phyloP scores from a whole-genome alignment of 129 eudicot species.

The Flaveria trinervia region DNA sequence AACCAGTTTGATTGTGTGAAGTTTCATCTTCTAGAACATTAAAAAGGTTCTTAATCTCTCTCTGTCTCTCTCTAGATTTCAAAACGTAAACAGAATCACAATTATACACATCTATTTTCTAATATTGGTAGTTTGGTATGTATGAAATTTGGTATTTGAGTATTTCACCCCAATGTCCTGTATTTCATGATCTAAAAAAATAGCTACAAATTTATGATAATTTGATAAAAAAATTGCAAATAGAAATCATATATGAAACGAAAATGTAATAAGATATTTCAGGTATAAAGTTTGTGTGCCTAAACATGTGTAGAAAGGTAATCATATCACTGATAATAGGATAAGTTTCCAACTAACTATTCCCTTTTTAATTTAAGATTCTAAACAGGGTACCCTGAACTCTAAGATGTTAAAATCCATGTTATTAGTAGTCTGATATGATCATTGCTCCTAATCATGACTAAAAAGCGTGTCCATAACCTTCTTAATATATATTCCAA shows the following conservation, averaged over 20 bases:
- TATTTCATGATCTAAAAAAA: background rate
- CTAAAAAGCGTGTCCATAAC: background rate
- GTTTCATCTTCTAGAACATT: background rate
- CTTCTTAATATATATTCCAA: conserved; percentile 1
- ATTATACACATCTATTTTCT: background rate
- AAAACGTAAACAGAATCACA: background rate
- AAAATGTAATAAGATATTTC: background rate
- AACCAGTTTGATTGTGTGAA: background rate
- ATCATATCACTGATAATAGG: background rate
- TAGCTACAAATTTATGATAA: background rate
- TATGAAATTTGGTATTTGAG: background rate
- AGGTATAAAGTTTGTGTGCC: background rate
- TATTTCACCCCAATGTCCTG: background rate
- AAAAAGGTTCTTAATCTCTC: background rate
- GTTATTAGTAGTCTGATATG: background rate
- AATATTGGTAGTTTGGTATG: background rate
- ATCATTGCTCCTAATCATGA: background rate
- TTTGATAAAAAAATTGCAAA: background rate
- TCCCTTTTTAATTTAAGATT: background rate
- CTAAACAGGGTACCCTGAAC: background rate
- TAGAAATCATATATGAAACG: background rate
- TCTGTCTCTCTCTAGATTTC: background rate
- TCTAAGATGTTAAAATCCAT: background rate
- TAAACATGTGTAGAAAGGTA: background rate
- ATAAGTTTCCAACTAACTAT: background rate